A percentile compares a stretch with the other conserved stretches of the same genome.
phyloP scores from a whole-genome alignment of 1,284 basidiomycete species.

The Psilocybe mexicana region DNA sequence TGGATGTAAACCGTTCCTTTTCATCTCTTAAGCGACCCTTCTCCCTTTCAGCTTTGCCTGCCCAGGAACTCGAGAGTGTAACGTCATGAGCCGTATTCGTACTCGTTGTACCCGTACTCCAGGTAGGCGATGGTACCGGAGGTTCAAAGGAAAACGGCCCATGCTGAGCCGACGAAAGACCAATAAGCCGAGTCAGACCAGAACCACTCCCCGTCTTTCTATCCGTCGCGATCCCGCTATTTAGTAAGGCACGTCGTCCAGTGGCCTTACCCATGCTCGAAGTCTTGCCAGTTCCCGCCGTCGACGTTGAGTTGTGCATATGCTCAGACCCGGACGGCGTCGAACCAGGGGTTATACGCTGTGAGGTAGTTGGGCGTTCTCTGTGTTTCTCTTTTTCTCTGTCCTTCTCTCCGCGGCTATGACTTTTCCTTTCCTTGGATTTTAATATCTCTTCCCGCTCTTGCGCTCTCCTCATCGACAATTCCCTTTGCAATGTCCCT shows the following conservation, averaged over 20 bases:
- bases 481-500: slow-evolving; percentile 40
- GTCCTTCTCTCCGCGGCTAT: slow-evolving; percentile 27
- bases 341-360: slow-evolving; percentile 23
- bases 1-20: slow-evolving; percentile 19
- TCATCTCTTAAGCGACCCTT: slow-evolving; percentile 25
- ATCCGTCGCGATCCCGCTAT: neutral
- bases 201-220: slow-evolving; percentile 24
- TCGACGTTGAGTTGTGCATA: slow-evolving; percentile 25
- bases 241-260: slow-evolving; percentile 25
- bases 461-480: slow-evolving; percentile 36
- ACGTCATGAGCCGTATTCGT: slow-evolving; percentile 22
- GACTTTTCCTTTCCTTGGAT: slow-evolving; percentile 23
- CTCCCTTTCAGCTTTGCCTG: slow-evolving; percentile 23
- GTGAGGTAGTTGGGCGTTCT: slow-evolving; percentile 16
- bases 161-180: slow-evolving; percentile 35
- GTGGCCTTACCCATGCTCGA: slow-evolving; percentile 38
- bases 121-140: slow-evolving; percentile 43
- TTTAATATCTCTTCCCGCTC: slow-evolving; percentile 36
- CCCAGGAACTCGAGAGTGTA: slow-evolving; percentile 24
- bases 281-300: slow-evolving; percentile 26
- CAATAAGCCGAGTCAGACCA: slow-evolving; percentile 25
- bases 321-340: slow-evolving; percentile 20
- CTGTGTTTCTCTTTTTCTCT: slow-evolving; percentile 15
- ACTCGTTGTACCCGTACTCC: slow-evolving; percentile 31
- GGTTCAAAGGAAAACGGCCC: slow-evolving; percentile 51